A percentile compares a stretch with the other conserved stretches of the same genome.
These are phyloP conservation scores for Kwoniella sp. DNA, from an alignment of 768 basidiomycete species.

Conservation along the genomic window DNA sequence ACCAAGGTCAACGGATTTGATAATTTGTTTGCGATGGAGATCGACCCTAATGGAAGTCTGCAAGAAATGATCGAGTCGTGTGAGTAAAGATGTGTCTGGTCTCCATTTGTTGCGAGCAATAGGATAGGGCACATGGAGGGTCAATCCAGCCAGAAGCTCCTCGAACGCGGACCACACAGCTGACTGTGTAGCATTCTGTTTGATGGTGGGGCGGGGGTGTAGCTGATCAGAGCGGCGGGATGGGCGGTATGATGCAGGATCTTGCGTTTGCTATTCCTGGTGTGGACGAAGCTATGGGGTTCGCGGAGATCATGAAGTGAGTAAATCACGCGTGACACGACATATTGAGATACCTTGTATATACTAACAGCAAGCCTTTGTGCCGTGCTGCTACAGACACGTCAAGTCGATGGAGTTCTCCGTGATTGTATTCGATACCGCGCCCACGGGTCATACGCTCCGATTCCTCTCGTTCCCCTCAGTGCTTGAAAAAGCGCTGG, in stretches of 20 bases:
- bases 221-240: conserved; percentile 64
- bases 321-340: conserved; percentile 37
- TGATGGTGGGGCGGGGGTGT: neutral
- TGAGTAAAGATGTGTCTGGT: conserved; percentile 56
- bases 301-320: conserved; percentile 99
- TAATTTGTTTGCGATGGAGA: conserved; percentile 98
- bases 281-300: conserved; percentile 99
- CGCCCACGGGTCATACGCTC: conserved; percentile 96
- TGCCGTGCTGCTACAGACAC: conserved; percentile 73
- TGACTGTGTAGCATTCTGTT: neutral
- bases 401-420: conserved; percentile 99
- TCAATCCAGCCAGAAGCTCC: too few relatives aligned
- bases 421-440: conserved; percentile 99
- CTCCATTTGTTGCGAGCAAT: neutral
- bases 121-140: neutral
- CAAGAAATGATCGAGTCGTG: conserved; percentile 99
- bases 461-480: conserved; percentile 99
- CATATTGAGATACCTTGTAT: too few relatives aligned
- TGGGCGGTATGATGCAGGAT: conserved; percentile 99
- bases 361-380: neutral
- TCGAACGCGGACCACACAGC: neutral
- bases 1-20: conserved; percentile 96
- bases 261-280: conserved; percentile 98
- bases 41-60: conserved; percentile 94
- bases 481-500: conserved; percentile 94